Percentiles rank a stretch among this genome's conserved stretches.
These are phyloP conservation scores for Fraxinus greggii DNA, from an alignment of 305 asterid genomes.

Conservation along the genomic window DNA sequence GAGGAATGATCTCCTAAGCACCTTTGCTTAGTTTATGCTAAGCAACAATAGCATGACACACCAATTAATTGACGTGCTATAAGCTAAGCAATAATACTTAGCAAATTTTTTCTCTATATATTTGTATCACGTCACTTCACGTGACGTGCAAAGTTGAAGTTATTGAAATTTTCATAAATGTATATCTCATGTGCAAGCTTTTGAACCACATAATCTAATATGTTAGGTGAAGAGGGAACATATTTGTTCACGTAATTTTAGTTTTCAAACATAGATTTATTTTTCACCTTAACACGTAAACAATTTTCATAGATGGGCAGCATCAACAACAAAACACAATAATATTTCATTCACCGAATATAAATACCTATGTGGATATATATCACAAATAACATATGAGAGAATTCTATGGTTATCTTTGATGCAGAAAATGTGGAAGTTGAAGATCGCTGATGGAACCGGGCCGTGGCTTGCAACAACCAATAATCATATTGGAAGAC, in stretches of 20 bases:
- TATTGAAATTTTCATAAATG: neutral
- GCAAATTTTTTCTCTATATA: no score
- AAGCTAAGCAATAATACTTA: no score
- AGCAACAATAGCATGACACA: no score
- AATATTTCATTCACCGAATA: neutral
- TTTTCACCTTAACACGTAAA: neutral
- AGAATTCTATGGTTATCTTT: neutral
- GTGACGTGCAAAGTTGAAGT: neutral
- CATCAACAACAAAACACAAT: neutral
- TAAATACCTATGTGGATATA: neutral
- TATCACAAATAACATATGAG: neutral
- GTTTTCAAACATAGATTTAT: neutral
- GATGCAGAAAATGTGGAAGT: slow-evolving; percentile 45
- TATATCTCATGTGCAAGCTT: neutral
- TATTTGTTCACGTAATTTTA: no score
- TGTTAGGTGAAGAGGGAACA: neutral
- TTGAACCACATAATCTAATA: neutral
- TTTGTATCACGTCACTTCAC: neutral
- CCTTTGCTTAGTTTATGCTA: neutral
- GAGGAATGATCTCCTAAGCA: neutral
- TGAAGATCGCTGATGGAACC: slow-evolving; percentile 47
- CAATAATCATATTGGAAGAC: slow-evolving; percentile 41
- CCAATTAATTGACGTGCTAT: no score
- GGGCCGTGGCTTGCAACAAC: slow-evolving; percentile 22
- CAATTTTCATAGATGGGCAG: neutral